Conservation (phyloP, 1,284 basidiomycete genomes). For the Crepidotus sp. region DNA sequence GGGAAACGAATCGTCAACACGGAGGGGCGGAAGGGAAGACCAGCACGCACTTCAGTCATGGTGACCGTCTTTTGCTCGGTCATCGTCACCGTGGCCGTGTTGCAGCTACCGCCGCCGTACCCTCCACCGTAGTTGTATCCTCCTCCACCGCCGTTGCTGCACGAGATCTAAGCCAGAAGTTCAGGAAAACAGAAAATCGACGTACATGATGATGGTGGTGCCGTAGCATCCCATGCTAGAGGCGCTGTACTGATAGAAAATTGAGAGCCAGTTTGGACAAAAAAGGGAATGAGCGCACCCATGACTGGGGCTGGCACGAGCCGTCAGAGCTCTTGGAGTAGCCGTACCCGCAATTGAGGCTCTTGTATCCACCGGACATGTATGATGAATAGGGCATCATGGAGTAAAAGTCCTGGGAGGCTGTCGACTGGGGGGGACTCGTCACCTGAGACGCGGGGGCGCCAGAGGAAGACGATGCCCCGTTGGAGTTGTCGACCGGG, state of each 20-base stretch:
- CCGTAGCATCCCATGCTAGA: constrained; percentile 49
- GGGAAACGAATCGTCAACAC: not conserved
- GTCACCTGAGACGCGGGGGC: constrained; percentile 31
- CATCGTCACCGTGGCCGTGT: constrained; percentile 29
- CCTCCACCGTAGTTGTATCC: constrained; percentile 13
- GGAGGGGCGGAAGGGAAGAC: not conserved
- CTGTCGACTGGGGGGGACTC: constrained; percentile 28
- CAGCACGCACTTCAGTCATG: constrained; percentile 26
- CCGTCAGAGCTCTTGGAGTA: constrained; percentile 48
- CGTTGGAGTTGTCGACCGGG: constrained; percentile 8
- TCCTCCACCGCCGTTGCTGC: not conserved
- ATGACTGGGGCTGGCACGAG: constrained; percentile 42
- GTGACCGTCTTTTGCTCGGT: constrained; percentile 31
- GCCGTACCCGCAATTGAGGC: constrained; percentile 60
- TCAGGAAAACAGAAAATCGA: constrained; percentile 4
- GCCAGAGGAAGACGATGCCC: constrained; percentile 17
- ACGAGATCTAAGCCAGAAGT: not conserved
- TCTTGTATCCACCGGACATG: constrained; percentile 51
- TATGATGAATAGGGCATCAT: constrained; percentile 52
- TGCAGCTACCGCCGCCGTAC: constrained; percentile 13
- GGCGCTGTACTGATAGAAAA: constrained; percentile 25
- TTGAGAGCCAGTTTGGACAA: not conserved
- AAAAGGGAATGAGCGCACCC: constrained; percentile 35
- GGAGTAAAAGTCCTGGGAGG: constrained; percentile 33
- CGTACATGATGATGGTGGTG: constrained; percentile 53